Conservation (phyloP, 257 asterid genomes). For the Cynanchum wilfordii region DNA sequence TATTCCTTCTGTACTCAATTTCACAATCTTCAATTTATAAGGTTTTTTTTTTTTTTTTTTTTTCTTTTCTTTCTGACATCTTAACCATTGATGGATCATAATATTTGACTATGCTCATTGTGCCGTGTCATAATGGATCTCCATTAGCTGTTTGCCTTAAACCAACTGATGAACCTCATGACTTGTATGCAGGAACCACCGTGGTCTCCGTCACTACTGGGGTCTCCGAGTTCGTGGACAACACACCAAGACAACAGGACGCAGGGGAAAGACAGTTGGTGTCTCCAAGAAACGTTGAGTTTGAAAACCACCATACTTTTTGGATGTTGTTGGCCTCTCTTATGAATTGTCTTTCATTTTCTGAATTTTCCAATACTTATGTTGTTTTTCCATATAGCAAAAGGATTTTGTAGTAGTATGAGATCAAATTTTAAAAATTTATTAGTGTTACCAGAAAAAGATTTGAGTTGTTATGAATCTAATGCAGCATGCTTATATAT, state of each 20-base stretch:
- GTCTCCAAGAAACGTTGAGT: slow-evolving; percentile 85
- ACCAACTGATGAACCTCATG: neutral
- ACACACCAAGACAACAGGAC: slow-evolving; percentile 93
- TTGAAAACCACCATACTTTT: neutral
- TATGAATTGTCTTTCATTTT: neutral
- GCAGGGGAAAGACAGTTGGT: slow-evolving; percentile 97
- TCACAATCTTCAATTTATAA: neutral
- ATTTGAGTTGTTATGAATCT: neutral
- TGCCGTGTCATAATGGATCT: too few relatives aligned
- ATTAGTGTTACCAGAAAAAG: too few relatives aligned
- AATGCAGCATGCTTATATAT: neutral
- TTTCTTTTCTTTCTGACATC: neutral
- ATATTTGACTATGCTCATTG: neutral
- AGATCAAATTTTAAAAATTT: neutral
- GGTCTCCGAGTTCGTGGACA: slow-evolving; percentile 93
- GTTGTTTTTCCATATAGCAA: neutral
- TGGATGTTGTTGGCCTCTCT: neutral
- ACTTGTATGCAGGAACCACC: slow-evolving; percentile 52
- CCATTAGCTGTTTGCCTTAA: too few relatives aligned
- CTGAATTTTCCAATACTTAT: neutral
- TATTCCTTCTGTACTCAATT: neutral
- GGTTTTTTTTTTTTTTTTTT: too few relatives aligned
- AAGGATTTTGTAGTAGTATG: neutral
- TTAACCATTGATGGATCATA: neutral
- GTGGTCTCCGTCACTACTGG: slow-evolving; percentile 96